Percentiles rank a stretch among this genome's conserved stretches.
Evolutionary conservation across 2,329 filamentous ascomycete genomes (phyloP).

Genomic region (Penicillium sp.): DNA sequence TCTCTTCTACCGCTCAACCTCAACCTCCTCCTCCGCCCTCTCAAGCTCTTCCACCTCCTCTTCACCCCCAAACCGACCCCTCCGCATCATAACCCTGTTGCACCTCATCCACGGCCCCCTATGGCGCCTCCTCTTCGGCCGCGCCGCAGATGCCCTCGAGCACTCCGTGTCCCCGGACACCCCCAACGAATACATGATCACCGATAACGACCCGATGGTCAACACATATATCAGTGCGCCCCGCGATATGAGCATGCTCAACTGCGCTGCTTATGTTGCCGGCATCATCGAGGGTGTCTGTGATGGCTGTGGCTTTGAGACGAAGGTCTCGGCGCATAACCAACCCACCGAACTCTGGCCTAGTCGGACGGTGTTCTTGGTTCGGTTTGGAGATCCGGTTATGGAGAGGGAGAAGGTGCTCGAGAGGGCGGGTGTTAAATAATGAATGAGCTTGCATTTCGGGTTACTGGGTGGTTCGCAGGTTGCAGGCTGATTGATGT

Average conservation of each 20-base stretch:
- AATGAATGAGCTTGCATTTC: not conserved
- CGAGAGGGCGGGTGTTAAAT: conserved; percentile 57
- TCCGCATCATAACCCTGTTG: conserved; percentile 83
- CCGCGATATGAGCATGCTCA: conserved; percentile 92
- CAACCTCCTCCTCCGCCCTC: conserved; percentile 77
- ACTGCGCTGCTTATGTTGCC: conserved; percentile 92
- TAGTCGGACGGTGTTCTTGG: conserved; percentile 89
- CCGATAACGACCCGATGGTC: conserved; percentile 94
- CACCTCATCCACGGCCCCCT: conserved; percentile 92
- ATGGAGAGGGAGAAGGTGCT: conserved; percentile 85
- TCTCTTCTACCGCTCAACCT: conserved; percentile 79
- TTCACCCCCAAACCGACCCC: conserved; percentile 71
- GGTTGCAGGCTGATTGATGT: not conserved
- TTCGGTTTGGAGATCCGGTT: conserved; percentile 89
- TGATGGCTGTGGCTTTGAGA: conserved; percentile 86
- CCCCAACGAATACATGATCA: conserved; percentile 97
- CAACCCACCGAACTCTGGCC: conserved; percentile 82
- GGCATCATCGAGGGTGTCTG: conserved; percentile 94
- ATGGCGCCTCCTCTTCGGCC: conserved; percentile 88
- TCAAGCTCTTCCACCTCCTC: conserved; percentile 71
- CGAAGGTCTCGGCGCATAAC: conserved; percentile 84
- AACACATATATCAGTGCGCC: conserved; percentile 93
- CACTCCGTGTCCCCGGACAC: conserved; percentile 77
- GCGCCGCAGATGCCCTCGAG: conserved; percentile 88
- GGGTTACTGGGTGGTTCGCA: not conserved